Conservation (phyloP, 176 grass and related monocot genomes). For the Dendrocalamus sinicus region DNA sequence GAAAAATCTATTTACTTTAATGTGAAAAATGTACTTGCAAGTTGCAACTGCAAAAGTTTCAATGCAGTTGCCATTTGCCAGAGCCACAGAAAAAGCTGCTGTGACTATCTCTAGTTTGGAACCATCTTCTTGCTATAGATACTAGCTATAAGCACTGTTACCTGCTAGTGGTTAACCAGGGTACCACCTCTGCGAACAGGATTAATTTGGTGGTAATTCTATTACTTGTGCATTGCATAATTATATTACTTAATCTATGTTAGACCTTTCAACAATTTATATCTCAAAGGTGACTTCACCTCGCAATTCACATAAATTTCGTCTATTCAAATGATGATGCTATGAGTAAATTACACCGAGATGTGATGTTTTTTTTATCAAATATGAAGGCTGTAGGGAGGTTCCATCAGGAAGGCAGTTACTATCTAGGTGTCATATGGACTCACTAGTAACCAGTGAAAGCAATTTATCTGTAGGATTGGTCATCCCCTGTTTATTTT, state of each 20-base stretch:
- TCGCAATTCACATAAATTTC: neutral
- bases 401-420: neutral
- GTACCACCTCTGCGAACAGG: neutral
- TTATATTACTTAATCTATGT: neutral
- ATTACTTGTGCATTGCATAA: neutral
- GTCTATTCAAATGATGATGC: neutral
- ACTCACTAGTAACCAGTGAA: neutral
- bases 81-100: neutral
- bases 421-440: neutral
- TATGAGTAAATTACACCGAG: neutral
- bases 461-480: slow-evolving; percentile 23
- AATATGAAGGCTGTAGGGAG: neutral
- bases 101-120: neutral
- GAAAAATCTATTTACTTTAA: neutral
- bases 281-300: neutral
- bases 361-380: neutral
- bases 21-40: neutral
- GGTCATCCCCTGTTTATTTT: slow-evolving; percentile 4
- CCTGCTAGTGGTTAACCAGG: neutral
- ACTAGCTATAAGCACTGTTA: neutral
- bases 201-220: neutral
- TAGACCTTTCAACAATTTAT: neutral
- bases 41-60: neutral
- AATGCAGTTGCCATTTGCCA: slow-evolving; percentile 6
- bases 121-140: neutral